A percentile compares a stretch with the other conserved stretches of the same genome.
Evolutionary conservation across 2,329 filamentous ascomycete genomes (phyloP).

Genomic region (Kalaharituber pfeilii): DNA sequence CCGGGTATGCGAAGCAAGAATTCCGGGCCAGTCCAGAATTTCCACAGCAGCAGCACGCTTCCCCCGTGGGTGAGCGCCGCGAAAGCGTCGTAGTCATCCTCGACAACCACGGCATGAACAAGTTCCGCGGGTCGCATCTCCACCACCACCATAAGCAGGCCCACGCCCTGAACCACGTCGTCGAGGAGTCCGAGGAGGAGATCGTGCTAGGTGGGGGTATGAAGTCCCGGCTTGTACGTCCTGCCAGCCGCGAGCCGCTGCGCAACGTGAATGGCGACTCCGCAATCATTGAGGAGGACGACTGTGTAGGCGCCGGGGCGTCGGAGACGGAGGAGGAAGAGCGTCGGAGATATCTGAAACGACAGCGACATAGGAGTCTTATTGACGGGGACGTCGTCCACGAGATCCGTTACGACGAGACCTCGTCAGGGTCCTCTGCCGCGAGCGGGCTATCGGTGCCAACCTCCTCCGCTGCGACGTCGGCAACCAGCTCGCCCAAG

Average conservation of each 20-base stretch:
- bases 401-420: background rate
- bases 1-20: no score
- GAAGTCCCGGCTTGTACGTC: no score
- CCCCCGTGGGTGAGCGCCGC: no score
- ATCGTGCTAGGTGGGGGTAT: no score
- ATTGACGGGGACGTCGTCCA: background rate
- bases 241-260: no score
- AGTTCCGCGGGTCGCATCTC: background rate
- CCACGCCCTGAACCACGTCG: no score
- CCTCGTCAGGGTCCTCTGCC: background rate
- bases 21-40: no score
- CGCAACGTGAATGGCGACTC: no score
- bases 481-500: background rate
- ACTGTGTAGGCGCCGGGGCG: background rate
- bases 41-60: background rate
- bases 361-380: background rate
- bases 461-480: background rate
- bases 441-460: no score
- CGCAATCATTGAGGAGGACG: no score
- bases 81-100: background rate
- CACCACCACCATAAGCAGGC: no score
- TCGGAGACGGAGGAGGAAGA: background rate
- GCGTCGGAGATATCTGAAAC: background rate
- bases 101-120: background rate
- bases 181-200: no score